phyloP scores from a whole-genome alignment of 352 stramenopile genomes.

The Phytopythium delawarense region DNA sequence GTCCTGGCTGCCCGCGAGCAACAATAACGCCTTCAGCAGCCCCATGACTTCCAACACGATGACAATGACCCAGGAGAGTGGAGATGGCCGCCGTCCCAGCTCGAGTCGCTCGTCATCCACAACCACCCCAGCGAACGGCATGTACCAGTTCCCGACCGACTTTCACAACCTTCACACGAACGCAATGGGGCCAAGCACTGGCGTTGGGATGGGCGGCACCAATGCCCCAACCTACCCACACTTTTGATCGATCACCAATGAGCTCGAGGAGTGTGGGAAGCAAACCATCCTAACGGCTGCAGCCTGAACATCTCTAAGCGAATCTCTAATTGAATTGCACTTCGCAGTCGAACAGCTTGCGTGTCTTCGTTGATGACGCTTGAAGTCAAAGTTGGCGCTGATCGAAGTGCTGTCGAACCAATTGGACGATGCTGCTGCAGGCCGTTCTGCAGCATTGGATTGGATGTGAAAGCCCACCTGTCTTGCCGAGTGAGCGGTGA shows the following conservation, averaged over 20 bases:
- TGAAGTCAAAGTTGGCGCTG: too few species aligned
- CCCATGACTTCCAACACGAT: neutral
- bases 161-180: conserved; percentile 17
- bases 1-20: conserved; percentile 6
- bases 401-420: too few species aligned
- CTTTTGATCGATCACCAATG: neutral
- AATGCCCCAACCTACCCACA: neutral
- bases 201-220: neutral
- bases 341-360: too few species aligned
- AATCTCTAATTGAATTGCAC: too few species aligned
- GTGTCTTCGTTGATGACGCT: too few species aligned
- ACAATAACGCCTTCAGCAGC: neutral
- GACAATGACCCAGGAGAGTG: neutral
- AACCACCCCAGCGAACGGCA: neutral
- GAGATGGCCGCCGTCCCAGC: neutral
- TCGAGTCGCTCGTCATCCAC: neutral
- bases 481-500: too few species aligned
- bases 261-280: neutral
- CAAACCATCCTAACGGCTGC: neutral
- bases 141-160: conserved; percentile 14
- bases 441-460: too few species aligned
- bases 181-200: neutral
- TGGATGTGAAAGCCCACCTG: too few species aligned
- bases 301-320: too few species aligned
- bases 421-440: too few species aligned